Conservation (phyloP, 176 grass and related monocot genomes). For the Oryza longistaminata region DNA sequence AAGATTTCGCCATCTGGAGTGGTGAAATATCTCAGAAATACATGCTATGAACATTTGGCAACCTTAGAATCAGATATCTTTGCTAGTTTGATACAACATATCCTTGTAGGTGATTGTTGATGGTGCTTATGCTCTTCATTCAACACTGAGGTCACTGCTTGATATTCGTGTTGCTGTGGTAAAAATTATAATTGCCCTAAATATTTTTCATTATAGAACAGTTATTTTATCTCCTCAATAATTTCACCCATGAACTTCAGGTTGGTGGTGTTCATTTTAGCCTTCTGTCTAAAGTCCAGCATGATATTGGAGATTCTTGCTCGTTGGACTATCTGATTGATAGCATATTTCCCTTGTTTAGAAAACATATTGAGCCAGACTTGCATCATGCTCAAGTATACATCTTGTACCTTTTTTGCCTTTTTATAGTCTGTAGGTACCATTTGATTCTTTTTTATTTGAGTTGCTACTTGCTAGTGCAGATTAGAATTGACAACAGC, state of each 20-base stretch:
- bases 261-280: constrained; percentile 99
- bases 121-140: constrained; percentile 98
- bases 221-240: constrained; percentile 18
- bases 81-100: constrained; percentile 35
- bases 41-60: constrained; percentile 18
- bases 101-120: constrained; percentile 88
- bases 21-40: constrained; percentile 51
- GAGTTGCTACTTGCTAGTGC: constrained; percentile 45
- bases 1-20: constrained; percentile 83
- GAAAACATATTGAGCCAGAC: constrained; percentile 97
- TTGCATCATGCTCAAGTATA: constrained; percentile 94
- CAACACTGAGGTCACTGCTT: constrained; percentile 83
- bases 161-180: constrained; percentile 99
- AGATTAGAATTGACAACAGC: constrained; percentile 99
- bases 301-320: constrained; percentile 98
- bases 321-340: constrained; percentile 98
- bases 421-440: constrained; percentile 30
- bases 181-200: constrained; percentile 34
- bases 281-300: constrained; percentile 94
- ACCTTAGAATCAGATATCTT: constrained; percentile 6
- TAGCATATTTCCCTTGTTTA: constrained; percentile 97
- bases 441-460: constrained; percentile 41
- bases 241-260: constrained; percentile 49
- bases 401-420: constrained; percentile 32
- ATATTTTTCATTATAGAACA: constrained; percentile 25